phyloP scores from a whole-genome alignment of 1,139 yeast species.

The Waltiozyma sp. region DNA sequence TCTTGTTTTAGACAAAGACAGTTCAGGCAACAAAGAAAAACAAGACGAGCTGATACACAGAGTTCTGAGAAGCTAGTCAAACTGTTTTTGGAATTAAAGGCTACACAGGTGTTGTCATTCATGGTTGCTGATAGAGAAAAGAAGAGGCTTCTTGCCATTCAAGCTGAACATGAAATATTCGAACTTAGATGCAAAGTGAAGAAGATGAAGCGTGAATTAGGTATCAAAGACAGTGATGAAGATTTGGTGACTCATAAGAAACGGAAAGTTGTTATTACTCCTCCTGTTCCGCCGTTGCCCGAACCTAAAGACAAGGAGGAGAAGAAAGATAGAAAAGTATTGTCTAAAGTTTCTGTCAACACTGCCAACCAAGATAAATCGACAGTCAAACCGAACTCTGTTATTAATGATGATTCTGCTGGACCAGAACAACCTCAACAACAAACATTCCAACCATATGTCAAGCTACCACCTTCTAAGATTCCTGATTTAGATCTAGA shows the following conservation, averaged over 20 bases:
- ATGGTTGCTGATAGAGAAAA: slow-evolving; percentile 69
- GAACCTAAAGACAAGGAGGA: slow-evolving; percentile 10
- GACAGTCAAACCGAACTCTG: slow-evolving; percentile 3
- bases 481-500: slow-evolving; percentile 87
- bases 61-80: slow-evolving; percentile 77
- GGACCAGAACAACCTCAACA: slow-evolving; percentile 12
- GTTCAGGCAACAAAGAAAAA: slow-evolving; percentile 89
- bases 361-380: slow-evolving; percentile 15
- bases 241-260: slow-evolving; percentile 72
- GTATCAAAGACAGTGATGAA: slow-evolving; percentile 78
- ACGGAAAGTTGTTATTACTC: slow-evolving; percentile 35
- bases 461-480: slow-evolving; percentile 78
- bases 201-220: slow-evolving; percentile 59
- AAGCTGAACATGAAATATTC: slow-evolving; percentile 53
- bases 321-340: slow-evolving; percentile 10
- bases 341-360: slow-evolving; percentile 16
- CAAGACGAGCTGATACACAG: slow-evolving; percentile 87
- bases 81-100: slow-evolving; percentile 65
- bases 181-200: slow-evolving; percentile 64
- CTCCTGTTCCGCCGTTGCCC: slow-evolving; percentile 23
- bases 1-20: slow-evolving; percentile 94
- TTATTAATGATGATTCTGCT: slow-evolving; percentile 10
- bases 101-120: slow-evolving; percentile 62
- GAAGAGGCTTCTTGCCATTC: slow-evolving; percentile 44
- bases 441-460: slow-evolving; percentile 56